A percentile compares a stretch with the other conserved stretches of the same genome.
Conservation (phyloP, 768 basidiomycete genomes). For the Vararia minispora region DNA sequence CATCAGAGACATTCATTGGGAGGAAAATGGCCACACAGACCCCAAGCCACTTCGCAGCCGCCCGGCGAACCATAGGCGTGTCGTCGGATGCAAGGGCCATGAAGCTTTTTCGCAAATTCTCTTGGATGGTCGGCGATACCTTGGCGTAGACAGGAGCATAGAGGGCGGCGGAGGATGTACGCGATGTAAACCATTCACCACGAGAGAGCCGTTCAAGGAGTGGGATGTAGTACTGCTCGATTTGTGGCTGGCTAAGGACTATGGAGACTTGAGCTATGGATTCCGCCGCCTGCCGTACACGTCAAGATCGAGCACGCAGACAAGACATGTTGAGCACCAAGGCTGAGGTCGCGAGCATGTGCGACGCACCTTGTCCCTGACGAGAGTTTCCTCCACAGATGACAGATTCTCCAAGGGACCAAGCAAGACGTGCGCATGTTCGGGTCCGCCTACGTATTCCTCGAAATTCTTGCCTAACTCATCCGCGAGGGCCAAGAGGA, state of each 20-base stretch:
- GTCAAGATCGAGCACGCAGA: conserved; percentile 7
- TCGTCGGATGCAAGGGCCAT: conserved; percentile 80
- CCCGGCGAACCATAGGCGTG: conserved; percentile 96
- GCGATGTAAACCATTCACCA: conserved; percentile 98
- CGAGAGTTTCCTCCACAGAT: conserved; percentile 94
- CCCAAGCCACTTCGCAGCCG: conserved; percentile 93
- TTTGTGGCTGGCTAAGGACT: conserved; percentile 64
- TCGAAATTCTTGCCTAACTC: conserved; percentile 88
- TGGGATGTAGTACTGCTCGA: conserved; percentile 88
- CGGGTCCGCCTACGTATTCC: conserved; percentile 88
- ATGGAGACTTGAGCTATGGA: conserved; percentile 85
- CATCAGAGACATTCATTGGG: background rate
- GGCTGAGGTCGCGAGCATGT: background rate
- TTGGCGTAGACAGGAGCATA: conserved; percentile 85
- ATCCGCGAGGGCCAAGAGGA: conserved; percentile 89
- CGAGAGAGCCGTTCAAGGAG: conserved; percentile 78
- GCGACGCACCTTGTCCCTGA: conserved; percentile 81
- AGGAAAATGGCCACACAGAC: conserved; percentile 37
- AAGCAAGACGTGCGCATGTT: conserved; percentile 77
- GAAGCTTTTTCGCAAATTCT: conserved; percentile 83
- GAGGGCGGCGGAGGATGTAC: conserved; percentile 90
- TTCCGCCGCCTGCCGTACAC: conserved; percentile 67
- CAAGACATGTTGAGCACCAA: conserved; percentile 2
- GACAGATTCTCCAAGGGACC: conserved; percentile 93
- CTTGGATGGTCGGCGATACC: conserved; percentile 61